A percentile compares a stretch with the other conserved stretches of the same genome.
phyloP scores from a whole-genome alignment of 2,329 filamentous ascomycete species.

The Rhynchosporium secalis region DNA sequence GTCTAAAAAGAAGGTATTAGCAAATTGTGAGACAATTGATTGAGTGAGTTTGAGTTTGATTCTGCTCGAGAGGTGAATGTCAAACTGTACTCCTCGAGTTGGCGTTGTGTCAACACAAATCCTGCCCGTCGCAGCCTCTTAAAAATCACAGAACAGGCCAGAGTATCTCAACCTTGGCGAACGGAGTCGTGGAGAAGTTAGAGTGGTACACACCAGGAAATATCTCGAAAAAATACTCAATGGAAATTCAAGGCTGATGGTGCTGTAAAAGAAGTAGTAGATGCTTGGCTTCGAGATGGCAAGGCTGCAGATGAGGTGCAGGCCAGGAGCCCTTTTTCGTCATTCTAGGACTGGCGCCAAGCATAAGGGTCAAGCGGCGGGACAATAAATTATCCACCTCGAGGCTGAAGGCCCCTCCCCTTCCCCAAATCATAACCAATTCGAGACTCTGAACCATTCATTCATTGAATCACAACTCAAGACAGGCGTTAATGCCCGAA shows the following conservation, averaged over 20 bases:
- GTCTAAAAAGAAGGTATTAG: neutral
- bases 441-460: neutral
- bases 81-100: neutral
- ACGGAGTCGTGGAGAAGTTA: neutral
- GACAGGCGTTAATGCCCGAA: neutral
- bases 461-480: neutral
- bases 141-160: neutral
- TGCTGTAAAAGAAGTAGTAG: neutral
- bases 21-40: neutral
- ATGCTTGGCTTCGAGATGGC: neutral
- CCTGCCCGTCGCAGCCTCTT: slow-evolving; percentile 4
- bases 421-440: neutral
- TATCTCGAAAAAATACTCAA: neutral
- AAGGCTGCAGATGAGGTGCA: slow-evolving; percentile 18
- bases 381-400: slow-evolving; percentile 1
- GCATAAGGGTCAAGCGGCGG: neutral
- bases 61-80: neutral
- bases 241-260: neutral
- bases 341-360: slow-evolving; percentile 18
- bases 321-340: slow-evolving; percentile 13
- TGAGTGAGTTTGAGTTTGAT: neutral
- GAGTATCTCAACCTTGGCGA: neutral
- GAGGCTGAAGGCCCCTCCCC: neutral
- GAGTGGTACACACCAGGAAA: neutral
- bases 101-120: neutral